Conservation (phyloP, 2,329 filamentous ascomycete species). For the Ilyonectria sp. region DNA sequence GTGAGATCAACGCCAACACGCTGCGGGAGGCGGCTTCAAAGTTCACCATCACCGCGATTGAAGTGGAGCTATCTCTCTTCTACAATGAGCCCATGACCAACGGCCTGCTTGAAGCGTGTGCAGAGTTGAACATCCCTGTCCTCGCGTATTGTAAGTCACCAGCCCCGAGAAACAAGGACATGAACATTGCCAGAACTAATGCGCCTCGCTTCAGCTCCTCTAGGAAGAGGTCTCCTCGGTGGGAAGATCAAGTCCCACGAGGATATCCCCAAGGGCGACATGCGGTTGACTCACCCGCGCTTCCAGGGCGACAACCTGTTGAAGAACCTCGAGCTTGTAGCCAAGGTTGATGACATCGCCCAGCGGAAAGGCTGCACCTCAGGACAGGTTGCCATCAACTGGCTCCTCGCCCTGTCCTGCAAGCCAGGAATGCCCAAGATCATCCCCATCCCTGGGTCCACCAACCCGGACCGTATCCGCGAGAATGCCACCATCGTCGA, state of each 20-base stretch:
- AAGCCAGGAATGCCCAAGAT: constrained; percentile 69
- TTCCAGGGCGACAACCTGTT: constrained; percentile 75
- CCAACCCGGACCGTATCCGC: constrained; percentile 67
- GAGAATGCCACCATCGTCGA: constrained; percentile 71
- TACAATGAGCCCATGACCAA: constrained; percentile 60
- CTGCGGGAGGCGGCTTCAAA: constrained; percentile 60
- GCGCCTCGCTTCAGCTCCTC: constrained; percentile 55
- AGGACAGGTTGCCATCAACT: constrained; percentile 77
- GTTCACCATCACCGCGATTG: constrained; percentile 60
- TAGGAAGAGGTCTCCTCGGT: constrained; percentile 65
- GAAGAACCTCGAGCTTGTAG: constrained; percentile 74
- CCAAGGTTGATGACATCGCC: constrained; percentile 70
- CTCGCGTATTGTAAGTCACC: constrained; percentile 70
- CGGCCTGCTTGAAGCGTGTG: constrained; percentile 66
- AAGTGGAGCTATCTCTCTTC: constrained; percentile 66
- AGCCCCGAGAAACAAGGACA: constrained; percentile 9
- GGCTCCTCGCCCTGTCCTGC: constrained; percentile 67
- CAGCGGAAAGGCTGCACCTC: constrained; percentile 71
- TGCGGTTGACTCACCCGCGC: constrained; percentile 64
- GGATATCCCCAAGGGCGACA: constrained; percentile 70
- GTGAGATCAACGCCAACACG: constrained; percentile 61
- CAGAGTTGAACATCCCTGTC: constrained; percentile 75
- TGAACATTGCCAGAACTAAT: constrained; percentile 26
- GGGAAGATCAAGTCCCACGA: constrained; percentile 66
- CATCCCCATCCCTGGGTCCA: constrained; percentile 78